Evolutionary conservation across 371 early-diverging fungal species (phyloP), one percentile per base, ranked within the genome.

Genomic region (Umbelopsis sp.): DNA sequence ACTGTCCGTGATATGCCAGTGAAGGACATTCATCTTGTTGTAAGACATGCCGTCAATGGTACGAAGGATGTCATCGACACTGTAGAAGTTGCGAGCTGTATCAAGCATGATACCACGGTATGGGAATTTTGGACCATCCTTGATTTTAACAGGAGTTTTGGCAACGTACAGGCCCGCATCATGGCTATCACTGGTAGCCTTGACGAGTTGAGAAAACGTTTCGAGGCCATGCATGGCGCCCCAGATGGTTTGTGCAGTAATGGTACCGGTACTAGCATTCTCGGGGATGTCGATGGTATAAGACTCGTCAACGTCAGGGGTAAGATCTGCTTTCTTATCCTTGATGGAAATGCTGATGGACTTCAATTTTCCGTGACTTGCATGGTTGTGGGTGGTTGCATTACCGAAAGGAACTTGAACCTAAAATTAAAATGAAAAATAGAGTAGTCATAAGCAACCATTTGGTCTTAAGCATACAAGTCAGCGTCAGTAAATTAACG

Each of bases 31-130:
- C 74, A 89, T 69, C 68, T 89, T 90, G 67, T 82, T 83, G 65
- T 77, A 84, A 16, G 81, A 72, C 83, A 88, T 81, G 8, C 82
- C 86, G 50, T 86, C 86, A 18, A 89, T 71, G 3, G 86, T 85
- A 38, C 84, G 70, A 10, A 85, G 71, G 68, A 91, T 74, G 65
- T 83, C 86, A 41, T 79, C 74, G 20, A 93, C 76, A 4, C 93
- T 86, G 68, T 84, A 92, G 70, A 78, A 94, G 77, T 93, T 94
- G 66, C 94, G 86, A 52, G 91, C 75, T 44, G 94, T 93, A 69
- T 94, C 94, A 9, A 93, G 71, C 77, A 91, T 71, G 4, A 94
- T 44, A 38, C 94, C 94, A 68, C 94, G 89, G 65, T 94, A 93
- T 41, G 80, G 65, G 71, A 84, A 91, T 24, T 66, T 77, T 24